Evolutionary conservation across 1,284 basidiomycete genomes (phyloP), one percentile per base, ranked within the genome.

Genomic region (Earliella scabrosa): DNA sequence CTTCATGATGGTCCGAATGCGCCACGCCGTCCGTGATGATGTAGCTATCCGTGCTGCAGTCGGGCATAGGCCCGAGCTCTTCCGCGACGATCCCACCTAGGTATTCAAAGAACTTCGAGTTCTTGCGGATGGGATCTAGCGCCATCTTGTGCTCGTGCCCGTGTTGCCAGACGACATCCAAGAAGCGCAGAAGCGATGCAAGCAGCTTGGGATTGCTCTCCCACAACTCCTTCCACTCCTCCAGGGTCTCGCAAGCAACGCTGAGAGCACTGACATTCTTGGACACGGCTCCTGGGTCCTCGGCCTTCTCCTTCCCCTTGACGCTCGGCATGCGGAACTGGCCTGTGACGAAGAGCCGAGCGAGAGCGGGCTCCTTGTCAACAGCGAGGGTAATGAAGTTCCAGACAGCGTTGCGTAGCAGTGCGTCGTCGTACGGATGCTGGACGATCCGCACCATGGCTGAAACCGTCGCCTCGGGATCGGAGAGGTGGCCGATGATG

Each of bases 341-440:
- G 2, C 87, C 95, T 0, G 85, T 86, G 49, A 94, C 85, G 55
- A 97, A 88, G 16, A 97, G 78, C 41, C 85, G 83, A 0, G 93
- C 93, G 5, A 97, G 79, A 0, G 95, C 93, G 1, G 95, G 94
- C 67, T 97, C 94, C 53, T 87, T 90, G 60, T 93, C 87, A 20
- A 95, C 86, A 3, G 93, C 88, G 13, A 92, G 80, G 0, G 90
- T 80, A 24, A 97, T 85, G 65, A 97, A 90, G 56, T 82, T 83
- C 94, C 95, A 97, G 1, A 92, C 83, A 0, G 88, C 82, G 40
- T 85, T 85, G 6, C 91, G 85, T 27, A 93, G 77, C 3, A 78
- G 68, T 10, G 85, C 76, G 40, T 91, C 88, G 38, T 89, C 85
- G 63, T 87, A 91, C 0, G 88, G 87, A 66, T 90, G 83, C 49